Evolutionary conservation across 129 eudicot species (phyloP).

Genomic region (Ambrosia trifida): DNA sequence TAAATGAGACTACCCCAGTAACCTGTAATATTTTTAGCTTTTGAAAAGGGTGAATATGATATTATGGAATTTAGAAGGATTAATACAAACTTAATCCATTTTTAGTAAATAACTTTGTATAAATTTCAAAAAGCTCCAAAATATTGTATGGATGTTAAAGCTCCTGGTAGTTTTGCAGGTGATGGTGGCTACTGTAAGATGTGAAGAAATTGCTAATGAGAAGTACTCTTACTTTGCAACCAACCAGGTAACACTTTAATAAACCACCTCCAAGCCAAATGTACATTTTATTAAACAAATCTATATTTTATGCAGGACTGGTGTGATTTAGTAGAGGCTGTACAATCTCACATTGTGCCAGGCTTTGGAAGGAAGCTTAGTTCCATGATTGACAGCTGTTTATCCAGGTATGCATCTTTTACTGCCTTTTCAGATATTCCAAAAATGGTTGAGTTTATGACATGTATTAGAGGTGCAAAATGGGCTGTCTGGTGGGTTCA

Average conservation of each 20-base stretch:
- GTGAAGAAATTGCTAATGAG: constrained; percentile 96
- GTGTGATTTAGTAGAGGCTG: constrained; percentile 72
- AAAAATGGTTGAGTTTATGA: background rate
- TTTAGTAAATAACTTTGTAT: constrained; percentile 1
- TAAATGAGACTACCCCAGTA: too few species aligned
- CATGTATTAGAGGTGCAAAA: background rate
- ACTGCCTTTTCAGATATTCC: constrained; percentile 1
- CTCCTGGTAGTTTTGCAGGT: constrained; percentile 48
- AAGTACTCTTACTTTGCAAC: constrained; percentile 54
- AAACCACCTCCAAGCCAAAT: constrained; percentile 6
- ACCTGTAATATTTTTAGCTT: background rate
- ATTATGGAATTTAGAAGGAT: background rate
- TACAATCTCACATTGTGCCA: constrained; percentile 65
- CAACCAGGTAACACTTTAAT: constrained; percentile 57
- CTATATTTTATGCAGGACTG: constrained; percentile 56
- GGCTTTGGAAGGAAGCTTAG: constrained; percentile 92
- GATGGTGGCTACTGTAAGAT: constrained; percentile 99
- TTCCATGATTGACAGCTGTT: constrained; percentile 65
- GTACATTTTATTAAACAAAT: background rate
- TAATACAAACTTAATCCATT: background rate
- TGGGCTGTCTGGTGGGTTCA: background rate
- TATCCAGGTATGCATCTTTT: constrained; percentile 58
- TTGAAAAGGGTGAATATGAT: background rate
- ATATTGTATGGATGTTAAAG: constrained; percentile 19
- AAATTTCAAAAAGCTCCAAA: background rate